A percentile compares a stretch with the other conserved stretches of the same genome.
phyloP scores from a whole-genome alignment of 495 filamentous ascomycete species.

The Bombardia bombarda region DNA sequence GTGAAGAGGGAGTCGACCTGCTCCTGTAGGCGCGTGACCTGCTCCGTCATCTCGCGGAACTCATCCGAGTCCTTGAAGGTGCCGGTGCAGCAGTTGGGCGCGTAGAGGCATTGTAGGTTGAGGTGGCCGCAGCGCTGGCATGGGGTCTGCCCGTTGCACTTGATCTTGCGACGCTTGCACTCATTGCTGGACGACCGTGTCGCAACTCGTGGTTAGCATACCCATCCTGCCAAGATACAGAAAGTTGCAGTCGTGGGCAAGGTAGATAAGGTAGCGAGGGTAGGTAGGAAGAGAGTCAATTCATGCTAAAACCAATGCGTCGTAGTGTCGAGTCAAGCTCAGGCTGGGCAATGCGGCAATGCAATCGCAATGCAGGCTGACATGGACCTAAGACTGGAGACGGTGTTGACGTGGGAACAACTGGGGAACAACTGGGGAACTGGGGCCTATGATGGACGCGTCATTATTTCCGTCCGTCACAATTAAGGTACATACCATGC shows the following conservation, averaged over 20 bases:
- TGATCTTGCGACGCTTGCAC: conserved; percentile 87
- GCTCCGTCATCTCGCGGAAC: conserved; percentile 67
- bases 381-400: too few relatives aligned
- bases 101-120: conserved; percentile 74
- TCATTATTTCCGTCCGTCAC: not conserved
- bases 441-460: too few relatives aligned
- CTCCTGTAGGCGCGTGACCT: conserved; percentile 69
- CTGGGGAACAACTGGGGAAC: too few relatives aligned
- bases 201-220: not conserved
- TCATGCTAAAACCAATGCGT: too few relatives aligned
- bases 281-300: too few relatives aligned
- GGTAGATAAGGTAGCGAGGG: too few relatives aligned
- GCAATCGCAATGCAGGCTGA: too few relatives aligned
- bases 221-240: not conserved
- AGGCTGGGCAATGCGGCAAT: too few relatives aligned
- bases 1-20: conserved; percentile 72
- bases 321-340: too few relatives aligned
- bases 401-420: too few relatives aligned
- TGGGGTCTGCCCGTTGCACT: conserved; percentile 79
- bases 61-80: conserved; percentile 86
- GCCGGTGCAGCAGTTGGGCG: conserved; percentile 76
- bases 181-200: conserved; percentile 51
- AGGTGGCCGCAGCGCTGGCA: conserved; percentile 82
- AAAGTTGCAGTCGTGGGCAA: too few relatives aligned
- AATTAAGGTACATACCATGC: conserved; percentile 57